A percentile compares a stretch with the other conserved stretches of the same genome.
Evolutionary conservation across 2,329 filamentous ascomycete genomes (phyloP).

Genomic region (Paecilomyces niveus): DNA sequence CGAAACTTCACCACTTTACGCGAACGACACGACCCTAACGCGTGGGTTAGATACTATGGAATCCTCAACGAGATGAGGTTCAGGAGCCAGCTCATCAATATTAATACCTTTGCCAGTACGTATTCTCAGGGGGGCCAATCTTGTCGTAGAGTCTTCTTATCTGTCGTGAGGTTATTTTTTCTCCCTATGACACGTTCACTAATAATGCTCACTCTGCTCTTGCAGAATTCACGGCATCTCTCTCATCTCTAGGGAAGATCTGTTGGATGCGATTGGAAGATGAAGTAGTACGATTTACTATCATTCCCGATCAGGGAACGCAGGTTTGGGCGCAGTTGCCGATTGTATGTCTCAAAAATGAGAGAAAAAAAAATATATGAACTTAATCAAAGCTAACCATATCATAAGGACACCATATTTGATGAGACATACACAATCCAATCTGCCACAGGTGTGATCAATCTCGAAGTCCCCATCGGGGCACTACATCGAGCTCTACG

Average conservation of each 20-base stretch:
- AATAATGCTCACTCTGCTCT: conserved; percentile 9
- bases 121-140: conserved; percentile 4
- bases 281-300: conserved; percentile 83
- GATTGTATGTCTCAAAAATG: conserved; percentile 20
- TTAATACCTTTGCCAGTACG: conserved; percentile 48
- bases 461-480: conserved; percentile 87
- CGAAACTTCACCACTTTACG: conserved; percentile 1
- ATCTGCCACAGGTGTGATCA: conserved; percentile 89
- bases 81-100: conserved; percentile 46
- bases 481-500: conserved; percentile 85
- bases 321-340: conserved; percentile 85
- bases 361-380: background rate
- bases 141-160: no score
- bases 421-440: conserved; percentile 72
- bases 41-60: background rate
- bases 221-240: conserved; percentile 55
- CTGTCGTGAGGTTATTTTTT: no score
- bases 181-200: background rate
- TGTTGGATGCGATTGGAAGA: conserved; percentile 87
- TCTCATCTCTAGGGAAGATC: conserved; percentile 66
- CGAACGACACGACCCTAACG: background rate
- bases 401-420: conserved; percentile 68
- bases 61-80: conserved; percentile 40
- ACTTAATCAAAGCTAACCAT: conserved; percentile 13
- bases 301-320: conserved; percentile 88